phyloP scores from a whole-genome alignment of 2,329 filamentous ascomycete species.

The Colletotrichum melonis region DNA sequence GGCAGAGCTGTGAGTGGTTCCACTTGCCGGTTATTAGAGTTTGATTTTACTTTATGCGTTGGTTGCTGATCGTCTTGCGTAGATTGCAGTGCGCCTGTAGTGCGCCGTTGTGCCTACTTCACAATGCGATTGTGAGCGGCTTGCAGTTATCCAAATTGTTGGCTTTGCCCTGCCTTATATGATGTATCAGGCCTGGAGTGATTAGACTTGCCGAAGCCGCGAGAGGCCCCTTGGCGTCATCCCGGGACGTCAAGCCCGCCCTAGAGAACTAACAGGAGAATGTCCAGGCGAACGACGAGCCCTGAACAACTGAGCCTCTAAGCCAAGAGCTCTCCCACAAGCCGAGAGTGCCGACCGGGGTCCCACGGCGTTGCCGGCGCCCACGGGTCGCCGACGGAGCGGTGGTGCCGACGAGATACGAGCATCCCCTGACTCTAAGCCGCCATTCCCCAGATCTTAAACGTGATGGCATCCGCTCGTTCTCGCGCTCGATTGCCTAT shows the following conservation, averaged over 20 bases:
- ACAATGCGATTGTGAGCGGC: not conserved
- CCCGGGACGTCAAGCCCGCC: not conserved
- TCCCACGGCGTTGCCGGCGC: slow-evolving; percentile 15
- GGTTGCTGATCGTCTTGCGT: slow-evolving; percentile 23
- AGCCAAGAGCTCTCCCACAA: slow-evolving; percentile 28
- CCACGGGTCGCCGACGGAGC: slow-evolving; percentile 17
- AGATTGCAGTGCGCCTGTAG: slow-evolving; percentile 10
- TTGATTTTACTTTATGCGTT: slow-evolving; percentile 35
- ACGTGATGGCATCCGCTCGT: not conserved
- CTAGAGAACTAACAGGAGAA: not conserved
- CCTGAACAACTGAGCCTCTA: slow-evolving; percentile 1
- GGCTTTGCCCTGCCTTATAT: not conserved
- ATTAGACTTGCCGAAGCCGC: not conserved
- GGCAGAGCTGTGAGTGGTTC: slow-evolving; percentile 12
- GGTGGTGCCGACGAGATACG: slow-evolving; percentile 20
- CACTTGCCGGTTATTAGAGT: slow-evolving; percentile 34
- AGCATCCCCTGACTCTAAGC: slow-evolving; percentile 25
- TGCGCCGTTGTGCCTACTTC: slow-evolving; percentile 16
- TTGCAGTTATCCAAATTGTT: not conserved
- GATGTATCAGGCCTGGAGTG: not conserved
- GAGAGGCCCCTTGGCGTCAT: not conserved
- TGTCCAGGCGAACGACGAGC: not conserved
- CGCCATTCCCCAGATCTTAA: slow-evolving; percentile 26
- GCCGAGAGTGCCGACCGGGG: slow-evolving; percentile 25
- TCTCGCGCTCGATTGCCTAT: slow-evolving; percentile 3